A percentile compares a stretch with the other conserved stretches of the same genome.
These are phyloP conservation scores for Aspergillus quadrilineatus DNA, from an alignment of 2,329 filamentous ascomycete genomes.

Conservation along the genomic window DNA sequence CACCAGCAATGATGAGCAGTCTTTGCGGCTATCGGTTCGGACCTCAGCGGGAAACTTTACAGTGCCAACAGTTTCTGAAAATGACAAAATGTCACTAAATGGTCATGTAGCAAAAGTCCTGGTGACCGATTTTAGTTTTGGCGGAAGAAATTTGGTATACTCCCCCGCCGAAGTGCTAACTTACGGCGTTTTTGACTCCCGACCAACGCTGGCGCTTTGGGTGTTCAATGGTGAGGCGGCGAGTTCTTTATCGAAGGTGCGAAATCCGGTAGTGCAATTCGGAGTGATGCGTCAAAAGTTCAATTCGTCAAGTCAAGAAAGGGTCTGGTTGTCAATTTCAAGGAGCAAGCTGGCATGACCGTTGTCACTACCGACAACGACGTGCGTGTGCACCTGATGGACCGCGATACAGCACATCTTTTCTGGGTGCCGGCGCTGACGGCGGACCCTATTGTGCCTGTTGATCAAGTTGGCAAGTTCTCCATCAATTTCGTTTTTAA, in stretches of 20 bases:
- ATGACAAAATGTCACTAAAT: conserved; percentile 43
- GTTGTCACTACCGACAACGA: conserved; percentile 52
- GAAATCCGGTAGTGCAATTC: neutral
- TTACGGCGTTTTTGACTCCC: conserved; percentile 43
- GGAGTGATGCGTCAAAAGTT: conserved; percentile 22
- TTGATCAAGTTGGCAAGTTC: conserved; percentile 25
- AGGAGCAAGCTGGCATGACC: conserved; percentile 48
- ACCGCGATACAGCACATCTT: conserved; percentile 55
- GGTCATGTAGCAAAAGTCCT: conserved; percentile 57
- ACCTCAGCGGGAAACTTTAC: conserved; percentile 47
- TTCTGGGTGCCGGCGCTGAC: conserved; percentile 56
- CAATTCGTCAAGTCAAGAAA: conserved; percentile 36
- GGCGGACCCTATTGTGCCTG: conserved; percentile 45
- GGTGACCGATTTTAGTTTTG: conserved; percentile 54
- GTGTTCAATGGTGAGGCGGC: conserved; percentile 50
- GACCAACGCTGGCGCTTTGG: conserved; percentile 51
- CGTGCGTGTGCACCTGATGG: conserved; percentile 53
- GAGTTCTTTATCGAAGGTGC: conserved; percentile 51
- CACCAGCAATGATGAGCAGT: conserved; percentile 45
- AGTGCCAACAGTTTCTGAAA: neutral
- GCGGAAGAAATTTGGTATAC: conserved; percentile 49
- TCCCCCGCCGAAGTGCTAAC: conserved; percentile 52
- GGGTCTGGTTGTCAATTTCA: conserved; percentile 46
- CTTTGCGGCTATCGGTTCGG: conserved; percentile 49
- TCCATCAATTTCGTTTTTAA: no score